Evolutionary conservation across 2,329 filamentous ascomycete genomes (phyloP).

Genomic region (Penicillium sp.): DNA sequence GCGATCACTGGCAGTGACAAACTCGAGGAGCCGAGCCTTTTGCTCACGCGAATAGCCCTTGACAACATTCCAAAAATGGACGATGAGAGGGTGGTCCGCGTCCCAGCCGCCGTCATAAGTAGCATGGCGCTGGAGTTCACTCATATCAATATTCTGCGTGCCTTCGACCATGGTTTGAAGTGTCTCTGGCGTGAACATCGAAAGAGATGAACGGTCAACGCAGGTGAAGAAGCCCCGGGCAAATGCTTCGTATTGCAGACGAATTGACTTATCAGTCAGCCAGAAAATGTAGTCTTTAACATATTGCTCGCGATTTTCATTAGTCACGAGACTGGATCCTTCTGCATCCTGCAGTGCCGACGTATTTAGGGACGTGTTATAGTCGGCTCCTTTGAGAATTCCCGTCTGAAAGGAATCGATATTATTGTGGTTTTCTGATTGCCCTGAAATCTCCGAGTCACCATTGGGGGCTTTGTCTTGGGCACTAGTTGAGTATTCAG

Average conservation of each 20-base stretch:
- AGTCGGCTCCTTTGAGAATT: constrained; percentile 24
- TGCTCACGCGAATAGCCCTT: constrained; percentile 59
- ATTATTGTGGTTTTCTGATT: neutral
- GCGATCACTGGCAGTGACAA: constrained; percentile 89
- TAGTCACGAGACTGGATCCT: constrained; percentile 72
- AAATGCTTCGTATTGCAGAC: constrained; percentile 76
- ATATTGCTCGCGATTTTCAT: constrained; percentile 71
- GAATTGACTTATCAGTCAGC: constrained; percentile 73
- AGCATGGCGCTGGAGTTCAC: constrained; percentile 65
- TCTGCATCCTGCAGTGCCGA: constrained; percentile 29
- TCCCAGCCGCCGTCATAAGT: constrained; percentile 79
- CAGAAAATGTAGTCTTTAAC: constrained; percentile 81
- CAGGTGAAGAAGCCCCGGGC: constrained; percentile 74
- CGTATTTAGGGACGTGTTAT: constrained; percentile 20
- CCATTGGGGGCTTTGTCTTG: neutral
- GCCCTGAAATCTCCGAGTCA: neutral
- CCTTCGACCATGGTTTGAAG: constrained; percentile 82
- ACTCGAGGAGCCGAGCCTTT: constrained; percentile 76
- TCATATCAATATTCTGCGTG: constrained; percentile 71
- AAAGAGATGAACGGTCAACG: constrained; percentile 65
- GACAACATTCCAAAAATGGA: constrained; percentile 82
- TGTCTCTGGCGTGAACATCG: constrained; percentile 65
- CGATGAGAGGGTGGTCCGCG: constrained; percentile 63
- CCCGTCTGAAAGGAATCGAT: constrained; percentile 15
- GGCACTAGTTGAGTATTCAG: constrained; percentile 1